These are phyloP conservation scores for Ascochyta koolunga DNA, from an alignment of 2,329 filamentous ascomycete species.

Conservation along the genomic window DNA sequence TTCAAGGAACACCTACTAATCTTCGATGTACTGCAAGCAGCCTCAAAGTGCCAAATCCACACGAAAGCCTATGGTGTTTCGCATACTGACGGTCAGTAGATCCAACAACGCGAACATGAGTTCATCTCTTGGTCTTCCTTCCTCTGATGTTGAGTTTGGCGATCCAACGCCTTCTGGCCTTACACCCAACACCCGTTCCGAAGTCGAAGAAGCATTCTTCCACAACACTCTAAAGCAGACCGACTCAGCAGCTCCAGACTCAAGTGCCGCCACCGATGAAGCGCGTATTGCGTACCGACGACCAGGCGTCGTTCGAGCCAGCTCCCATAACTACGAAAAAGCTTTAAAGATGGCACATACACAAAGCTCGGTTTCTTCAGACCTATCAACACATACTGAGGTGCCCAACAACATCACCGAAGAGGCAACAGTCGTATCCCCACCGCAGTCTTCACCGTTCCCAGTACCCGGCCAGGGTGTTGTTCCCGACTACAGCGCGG, in stretches of 20 bases:
- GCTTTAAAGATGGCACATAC: constrained; percentile 31
- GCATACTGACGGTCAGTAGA: not conserved
- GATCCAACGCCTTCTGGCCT: constrained; percentile 41
- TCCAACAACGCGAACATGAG: constrained; percentile 21
- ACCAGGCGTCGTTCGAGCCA: constrained; percentile 31
- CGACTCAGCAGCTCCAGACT: constrained; percentile 44
- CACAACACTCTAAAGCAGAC: constrained; percentile 41
- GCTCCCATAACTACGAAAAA: constrained; percentile 41
- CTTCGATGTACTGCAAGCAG: not conserved
- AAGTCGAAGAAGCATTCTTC: constrained; percentile 44
- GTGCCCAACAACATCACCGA: constrained; percentile 16
- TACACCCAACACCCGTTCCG: constrained; percentile 43
- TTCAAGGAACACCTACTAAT: not conserved
- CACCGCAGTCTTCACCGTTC: constrained; percentile 28
- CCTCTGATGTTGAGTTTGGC: constrained; percentile 28
- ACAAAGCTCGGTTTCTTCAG: constrained; percentile 32
- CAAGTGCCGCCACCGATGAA: constrained; percentile 25
- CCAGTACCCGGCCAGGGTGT: constrained; percentile 41
- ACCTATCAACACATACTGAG: constrained; percentile 27
- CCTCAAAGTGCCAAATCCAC: not conserved
- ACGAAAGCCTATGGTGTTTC: not conserved
- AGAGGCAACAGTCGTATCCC: constrained; percentile 19
- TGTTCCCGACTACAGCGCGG: constrained; percentile 38
- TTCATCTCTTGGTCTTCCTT: constrained; percentile 27
- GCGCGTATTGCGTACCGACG: constrained; percentile 38